Evolutionary conservation across 495 filamentous ascomycete species (phyloP).

Genomic region (Penicillium malachiteum): DNA sequence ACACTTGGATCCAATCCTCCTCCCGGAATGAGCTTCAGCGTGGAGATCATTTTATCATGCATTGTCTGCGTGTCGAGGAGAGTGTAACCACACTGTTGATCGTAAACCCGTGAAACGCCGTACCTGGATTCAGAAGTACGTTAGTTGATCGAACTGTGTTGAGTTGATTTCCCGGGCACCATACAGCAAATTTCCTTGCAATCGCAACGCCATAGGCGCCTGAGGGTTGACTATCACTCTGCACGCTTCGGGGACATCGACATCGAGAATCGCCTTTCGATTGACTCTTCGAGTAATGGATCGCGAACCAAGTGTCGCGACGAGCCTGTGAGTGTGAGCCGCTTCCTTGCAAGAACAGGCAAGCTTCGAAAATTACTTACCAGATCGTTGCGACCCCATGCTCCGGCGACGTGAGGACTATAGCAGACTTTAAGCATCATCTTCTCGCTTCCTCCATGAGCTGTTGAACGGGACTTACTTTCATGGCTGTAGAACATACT

Average conservation of each 20-base stretch:
- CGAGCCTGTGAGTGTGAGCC: constrained; percentile 59
- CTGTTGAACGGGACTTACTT: constrained; percentile 50
- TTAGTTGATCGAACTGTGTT: not conserved
- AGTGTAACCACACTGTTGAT: constrained; percentile 83
- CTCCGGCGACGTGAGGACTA: constrained; percentile 83
- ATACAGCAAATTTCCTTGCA: constrained; percentile 85
- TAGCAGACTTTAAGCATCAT: constrained; percentile 18
- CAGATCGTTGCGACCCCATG: constrained; percentile 95
- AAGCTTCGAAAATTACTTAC: constrained; percentile 41
- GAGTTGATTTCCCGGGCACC: constrained; percentile 14
- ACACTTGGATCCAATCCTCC: constrained; percentile 67
- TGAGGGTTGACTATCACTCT: constrained; percentile 79
- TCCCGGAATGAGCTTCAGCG: constrained; percentile 56
- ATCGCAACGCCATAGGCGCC: constrained; percentile 84
- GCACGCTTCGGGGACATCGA: constrained; percentile 84
- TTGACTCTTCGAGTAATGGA: constrained; percentile 72
- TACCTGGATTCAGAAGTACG: constrained; percentile 47
- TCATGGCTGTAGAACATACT: constrained; percentile 93
- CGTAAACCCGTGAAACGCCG: constrained; percentile 80
- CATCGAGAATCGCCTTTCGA: constrained; percentile 83
- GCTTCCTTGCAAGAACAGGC: not conserved
- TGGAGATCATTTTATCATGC: constrained; percentile 66
- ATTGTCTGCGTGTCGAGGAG: constrained; percentile 76
- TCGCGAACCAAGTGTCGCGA: constrained; percentile 82
- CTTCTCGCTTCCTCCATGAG: not conserved